Evolutionary conservation across 108 stramenopile species (phyloP), one percentile per base, ranked within the genome.

Genomic region (Nannochloropsis gaditana): DNA sequence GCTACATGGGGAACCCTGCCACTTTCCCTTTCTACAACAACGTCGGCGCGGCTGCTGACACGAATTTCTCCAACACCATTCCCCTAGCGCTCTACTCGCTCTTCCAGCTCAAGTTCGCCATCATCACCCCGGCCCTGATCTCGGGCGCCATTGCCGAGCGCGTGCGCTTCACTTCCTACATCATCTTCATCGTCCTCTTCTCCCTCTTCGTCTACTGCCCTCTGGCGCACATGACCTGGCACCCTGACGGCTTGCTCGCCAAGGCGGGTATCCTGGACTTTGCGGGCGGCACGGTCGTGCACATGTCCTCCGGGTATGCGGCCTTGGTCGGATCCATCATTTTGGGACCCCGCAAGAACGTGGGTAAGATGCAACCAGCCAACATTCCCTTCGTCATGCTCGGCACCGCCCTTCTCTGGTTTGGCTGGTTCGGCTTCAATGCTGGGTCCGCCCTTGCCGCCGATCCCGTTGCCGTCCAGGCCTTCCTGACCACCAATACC

Each of bases 221-320:
- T 5, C 44, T 85, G 31, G 85, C 85, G 31, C 85, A 85, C 85
- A 47, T 84, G 45, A 45, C 42, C 43, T 87, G 86, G 86, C 9
- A 19, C 83, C 82, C 59, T 15, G 43, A 73, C 15, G 86, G 86
- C 43, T 43, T 88, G 21, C 50, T 95, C 79, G 92, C 90, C 79
- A 94, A 93, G 50, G 84, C 88, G 84, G 93, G 94, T 79, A 79
- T 93, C 73, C 84, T 93, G 45, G 95, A 95, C 84, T 94, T 94
- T 87, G 93, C 95, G 21, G 95, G 95, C 31, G 90, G 87, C 21
- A 92, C 91, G 11, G 93, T 93, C 15, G 94, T 94, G 2, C 95
- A 95, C 87, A 45, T 94, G 44, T 91, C 92, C n/a, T 94, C 95
- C 79, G 96, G 96, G 31, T 80, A 89, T 43, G 94, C 94, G 9